Base-by-base conservation (phyloP, 2,329 filamentous ascomycete species). In the Colletotrichum euphorbiae region DNA sequence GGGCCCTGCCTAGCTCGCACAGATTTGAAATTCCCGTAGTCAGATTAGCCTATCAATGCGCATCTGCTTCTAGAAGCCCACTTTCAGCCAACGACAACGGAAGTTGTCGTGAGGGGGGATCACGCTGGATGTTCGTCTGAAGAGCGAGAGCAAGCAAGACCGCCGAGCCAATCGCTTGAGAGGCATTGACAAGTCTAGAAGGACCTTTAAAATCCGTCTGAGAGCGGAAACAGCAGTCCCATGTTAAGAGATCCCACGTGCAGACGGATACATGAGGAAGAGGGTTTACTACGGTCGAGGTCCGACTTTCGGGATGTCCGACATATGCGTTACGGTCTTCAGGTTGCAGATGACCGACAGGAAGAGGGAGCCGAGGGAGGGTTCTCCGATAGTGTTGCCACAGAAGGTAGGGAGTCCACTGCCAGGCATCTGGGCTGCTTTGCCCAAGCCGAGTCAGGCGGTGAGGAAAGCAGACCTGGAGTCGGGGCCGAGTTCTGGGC, bases 371-470 rank as follows among this genome's bases (percentile, higher is more conserved):
- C 59, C 21, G n/a, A 65, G 48, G 65, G 24, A 65, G 43, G 65
- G 61, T 46, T 68, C 48, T 68, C 66, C 65, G 45, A 21, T 68
- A 31, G 54, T 48, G 45, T 68, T 68, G 65, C 65, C 61, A 65
- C 54, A 42, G 48, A 40, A 65, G 55, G 61, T 24, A 15, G 54
- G 54, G 54, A 65, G 54, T 50, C 61, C 65, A 65, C 66, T 66
- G 61, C 31, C 54, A 68, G 61, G 66, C 66, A 66, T 66, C 66
- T 60, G 42, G 54, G 54, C 50, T 68, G 54, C 66, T 59, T 43
- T 36, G 48, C 36, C n/a, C 48, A 65, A 38, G 61, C 52, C 66
- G 66, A 68, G 61, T 68, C 66, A 68, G 66, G 66, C 66, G 61
- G 66, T 68, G 66, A 65, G 51, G 38, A 19, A 55, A 45, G 48